phyloP scores from a whole-genome alignment of 495 filamentous ascomycete genomes.

The Aspergillus indologenus region DNA sequence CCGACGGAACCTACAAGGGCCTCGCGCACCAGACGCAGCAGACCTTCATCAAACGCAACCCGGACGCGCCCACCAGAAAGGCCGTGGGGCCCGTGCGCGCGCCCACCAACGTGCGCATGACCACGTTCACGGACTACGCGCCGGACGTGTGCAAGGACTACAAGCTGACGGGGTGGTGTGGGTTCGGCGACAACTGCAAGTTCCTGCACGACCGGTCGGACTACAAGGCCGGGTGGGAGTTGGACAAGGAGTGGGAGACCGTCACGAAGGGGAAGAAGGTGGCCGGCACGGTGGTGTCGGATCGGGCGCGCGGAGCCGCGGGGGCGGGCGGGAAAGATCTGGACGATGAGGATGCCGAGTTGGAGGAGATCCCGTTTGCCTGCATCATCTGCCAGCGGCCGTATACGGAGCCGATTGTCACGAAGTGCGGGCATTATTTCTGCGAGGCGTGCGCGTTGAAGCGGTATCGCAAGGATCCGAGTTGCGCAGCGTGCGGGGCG shows the following conservation, averaged over 20 bases:
- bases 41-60: slow-evolving; percentile 75
- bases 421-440: slow-evolving; percentile 93
- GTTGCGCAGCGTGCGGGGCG: slow-evolving; percentile 79
- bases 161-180: slow-evolving; percentile 67
- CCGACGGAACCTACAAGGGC: slow-evolving; percentile 76
- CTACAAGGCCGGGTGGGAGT: slow-evolving; percentile 91
- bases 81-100: slow-evolving; percentile 84
- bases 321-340: slow-evolving; percentile 44
- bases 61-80: slow-evolving; percentile 63
- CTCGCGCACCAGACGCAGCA: slow-evolving; percentile 56
- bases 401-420: slow-evolving; percentile 81
- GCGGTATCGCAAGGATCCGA: slow-evolving; percentile 75
- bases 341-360: slow-evolving; percentile 69
- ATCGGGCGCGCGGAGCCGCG: slow-evolving; percentile 21
- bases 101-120: slow-evolving; percentile 83
- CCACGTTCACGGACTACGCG: slow-evolving; percentile 86
- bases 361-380: slow-evolving; percentile 91
- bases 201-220: slow-evolving; percentile 85
- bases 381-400: slow-evolving; percentile 84
- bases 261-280: slow-evolving; percentile 71
- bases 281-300: slow-evolving; percentile 54
- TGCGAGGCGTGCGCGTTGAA: slow-evolving; percentile 85
- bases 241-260: slow-evolving; percentile 91
- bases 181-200: slow-evolving; percentile 31
- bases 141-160: slow-evolving; percentile 97